Percentiles rank a stretch among this genome's conserved stretches.
phyloP scores from a whole-genome alignment of 108 stramenopile genomes.

The Skeletonema potamos region DNA sequence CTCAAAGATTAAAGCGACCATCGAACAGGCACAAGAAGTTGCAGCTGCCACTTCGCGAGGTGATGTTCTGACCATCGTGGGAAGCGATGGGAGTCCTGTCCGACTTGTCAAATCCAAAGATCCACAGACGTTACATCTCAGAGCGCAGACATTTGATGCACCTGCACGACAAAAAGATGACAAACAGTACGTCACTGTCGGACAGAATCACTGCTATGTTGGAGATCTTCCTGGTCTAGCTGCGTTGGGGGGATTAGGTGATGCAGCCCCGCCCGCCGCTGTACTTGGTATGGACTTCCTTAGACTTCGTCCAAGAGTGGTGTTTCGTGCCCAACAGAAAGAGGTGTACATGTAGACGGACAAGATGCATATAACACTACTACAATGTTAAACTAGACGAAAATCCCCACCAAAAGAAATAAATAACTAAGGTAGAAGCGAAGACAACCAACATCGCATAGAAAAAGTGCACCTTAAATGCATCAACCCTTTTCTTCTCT shows the following conservation, averaged over 20 bases:
- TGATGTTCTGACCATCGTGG: constrained; percentile 57
- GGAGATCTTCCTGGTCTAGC: constrained; percentile 79
- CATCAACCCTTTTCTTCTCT: not conserved
- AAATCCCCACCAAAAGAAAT: no score
- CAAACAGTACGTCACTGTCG: not conserved
- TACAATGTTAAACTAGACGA: not conserved
- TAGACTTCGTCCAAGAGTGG: constrained; percentile 46
- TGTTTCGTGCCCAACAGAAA: constrained; percentile 56
- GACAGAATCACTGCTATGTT: constrained; percentile 43
- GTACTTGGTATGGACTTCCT: constrained; percentile 83
- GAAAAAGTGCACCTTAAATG: not conserved
- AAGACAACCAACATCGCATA: not conserved
- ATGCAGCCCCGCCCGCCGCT: constrained; percentile 63
- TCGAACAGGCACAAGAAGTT: constrained; percentile 52
- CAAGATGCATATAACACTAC: not conserved
- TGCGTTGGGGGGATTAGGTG: constrained; percentile 66
- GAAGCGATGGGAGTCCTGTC: constrained; percentile 51
- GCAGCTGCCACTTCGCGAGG: constrained; percentile 58
- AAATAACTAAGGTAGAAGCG: not conserved
- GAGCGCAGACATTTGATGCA: constrained; percentile 18
- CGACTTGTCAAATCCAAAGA: constrained; percentile 47
- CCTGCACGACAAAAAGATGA: constrained; percentile 16
- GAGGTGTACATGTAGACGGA: constrained; percentile 61
- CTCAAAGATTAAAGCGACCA: constrained; percentile 43
- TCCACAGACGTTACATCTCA: constrained; percentile 9